Evolutionary conservation across 208 protist genomes (phyloP).

Genomic region (Herpetomonas muscarum): DNA sequence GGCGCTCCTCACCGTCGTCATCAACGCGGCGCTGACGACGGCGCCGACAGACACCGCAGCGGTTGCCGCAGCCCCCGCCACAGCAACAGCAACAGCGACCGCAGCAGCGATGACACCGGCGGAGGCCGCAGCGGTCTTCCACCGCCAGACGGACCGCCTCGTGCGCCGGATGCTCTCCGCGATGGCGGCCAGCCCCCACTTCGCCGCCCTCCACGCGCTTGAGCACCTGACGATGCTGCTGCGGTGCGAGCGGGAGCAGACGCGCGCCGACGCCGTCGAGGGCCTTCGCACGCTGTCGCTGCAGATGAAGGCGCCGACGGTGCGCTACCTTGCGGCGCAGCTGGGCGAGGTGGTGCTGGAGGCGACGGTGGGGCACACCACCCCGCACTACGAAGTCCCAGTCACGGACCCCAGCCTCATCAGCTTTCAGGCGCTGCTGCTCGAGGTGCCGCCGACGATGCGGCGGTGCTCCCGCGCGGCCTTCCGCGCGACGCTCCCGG

Average conservation of each 20-base stretch:
- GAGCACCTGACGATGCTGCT: constrained; percentile 57
- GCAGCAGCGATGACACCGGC: constrained; percentile 7
- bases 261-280: constrained; percentile 60
- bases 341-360: constrained; percentile 61
- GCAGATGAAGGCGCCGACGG: constrained; percentile 42
- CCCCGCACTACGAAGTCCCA: constrained; percentile 24
- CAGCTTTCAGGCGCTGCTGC: constrained; percentile 48
- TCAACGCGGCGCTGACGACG: constrained; percentile 37
- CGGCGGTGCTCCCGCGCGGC: constrained; percentile 57
- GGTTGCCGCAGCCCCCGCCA: neutral
- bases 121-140: constrained; percentile 6
- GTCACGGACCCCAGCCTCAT: constrained; percentile 28
- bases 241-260: constrained; percentile 58
- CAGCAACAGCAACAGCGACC: neutral
- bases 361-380: constrained; percentile 34
- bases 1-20: constrained; percentile 66
- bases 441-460: constrained; percentile 55
- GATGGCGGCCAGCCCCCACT: constrained; percentile 16
- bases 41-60: constrained; percentile 1
- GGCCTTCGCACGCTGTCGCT: constrained; percentile 62
- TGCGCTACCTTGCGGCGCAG: constrained; percentile 38
- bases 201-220: constrained; percentile 40
- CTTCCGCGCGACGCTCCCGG: constrained; percentile 60
- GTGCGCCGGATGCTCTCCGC: constrained; percentile 26
- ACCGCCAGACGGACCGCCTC: constrained; percentile 12